These are phyloP conservation scores for Arthrobotrys sinensis DNA, from an alignment of 2,329 filamentous ascomycete genomes.

Conservation along the genomic window DNA sequence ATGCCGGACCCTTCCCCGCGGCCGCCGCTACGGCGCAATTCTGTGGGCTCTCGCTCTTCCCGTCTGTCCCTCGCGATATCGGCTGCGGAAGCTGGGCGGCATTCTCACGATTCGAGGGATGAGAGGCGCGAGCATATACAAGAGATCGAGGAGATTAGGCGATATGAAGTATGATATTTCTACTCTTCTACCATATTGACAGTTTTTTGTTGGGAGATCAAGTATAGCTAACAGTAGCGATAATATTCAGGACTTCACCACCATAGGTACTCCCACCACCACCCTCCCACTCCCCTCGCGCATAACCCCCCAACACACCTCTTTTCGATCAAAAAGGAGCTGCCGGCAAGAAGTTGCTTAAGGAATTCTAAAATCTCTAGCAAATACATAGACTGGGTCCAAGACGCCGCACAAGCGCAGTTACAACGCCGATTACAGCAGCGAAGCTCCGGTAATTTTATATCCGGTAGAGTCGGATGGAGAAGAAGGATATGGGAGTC, in stretches of 20 bases:
- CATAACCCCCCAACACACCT: neutral
- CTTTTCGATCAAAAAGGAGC: slow-evolving; percentile 30
- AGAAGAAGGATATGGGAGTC: slow-evolving; percentile 84
- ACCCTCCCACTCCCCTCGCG: slow-evolving; percentile 42
- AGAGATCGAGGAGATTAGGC: slow-evolving; percentile 97
- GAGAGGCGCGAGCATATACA: slow-evolving; percentile 77
- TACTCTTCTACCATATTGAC: neutral
- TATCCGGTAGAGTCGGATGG: slow-evolving; percentile 82
- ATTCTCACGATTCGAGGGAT: slow-evolving; percentile 68
- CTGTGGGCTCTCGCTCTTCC: slow-evolving; percentile 68
- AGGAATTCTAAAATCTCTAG: slow-evolving; percentile 66
- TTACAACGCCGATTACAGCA: slow-evolving; percentile 82
- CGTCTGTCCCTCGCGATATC: slow-evolving; percentile 79
- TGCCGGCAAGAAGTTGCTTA: slow-evolving; percentile 59
- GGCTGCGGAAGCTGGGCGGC: slow-evolving; percentile 73
- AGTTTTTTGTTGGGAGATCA: neutral
- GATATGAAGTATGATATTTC: slow-evolving; percentile 80
- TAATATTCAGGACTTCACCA: slow-evolving; percentile 84
- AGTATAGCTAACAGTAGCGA: slow-evolving; percentile 16
- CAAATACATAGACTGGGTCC: slow-evolving; percentile 84
- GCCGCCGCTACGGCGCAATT: slow-evolving; percentile 55
- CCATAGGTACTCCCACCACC: slow-evolving; percentile 75
- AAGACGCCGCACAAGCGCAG: slow-evolving; percentile 94
- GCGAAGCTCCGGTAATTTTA: slow-evolving; percentile 79
- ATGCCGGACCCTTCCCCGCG: slow-evolving; percentile 59